These are phyloP conservation scores for Annulohypoxylon nitens DNA, from an alignment of 495 filamentous ascomycete genomes.

Conservation along the genomic window DNA sequence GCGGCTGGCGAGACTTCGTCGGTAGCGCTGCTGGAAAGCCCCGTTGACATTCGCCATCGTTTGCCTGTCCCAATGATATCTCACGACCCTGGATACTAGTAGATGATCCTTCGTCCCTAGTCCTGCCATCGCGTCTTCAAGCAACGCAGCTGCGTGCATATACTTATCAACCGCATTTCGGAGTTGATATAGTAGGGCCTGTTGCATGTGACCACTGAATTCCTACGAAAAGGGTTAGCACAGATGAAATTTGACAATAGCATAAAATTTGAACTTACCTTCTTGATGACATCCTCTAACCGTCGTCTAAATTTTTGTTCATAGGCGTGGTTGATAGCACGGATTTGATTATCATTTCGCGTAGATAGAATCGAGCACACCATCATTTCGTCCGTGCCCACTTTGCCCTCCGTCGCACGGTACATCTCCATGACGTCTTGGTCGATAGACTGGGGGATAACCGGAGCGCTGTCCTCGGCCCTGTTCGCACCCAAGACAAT, in stretches of 20 bases:
- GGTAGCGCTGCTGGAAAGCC: constrained; percentile 76
- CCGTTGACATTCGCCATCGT: constrained; percentile 79
- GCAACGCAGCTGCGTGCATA: constrained; percentile 79
- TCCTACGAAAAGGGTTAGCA: constrained; percentile 59
- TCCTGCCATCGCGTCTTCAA: constrained; percentile 90
- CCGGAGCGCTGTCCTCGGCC: constrained; percentile 79
- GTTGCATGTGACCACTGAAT: constrained; percentile 93
- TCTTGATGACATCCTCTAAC: constrained; percentile 78
- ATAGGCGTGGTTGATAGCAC: constrained; percentile 82
- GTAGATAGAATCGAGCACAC: constrained; percentile 81
- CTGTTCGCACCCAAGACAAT: constrained; percentile 78
- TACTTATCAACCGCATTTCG: constrained; percentile 81
- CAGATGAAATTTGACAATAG: not conserved
- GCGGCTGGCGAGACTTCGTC: constrained; percentile 69
- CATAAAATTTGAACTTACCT: constrained; percentile 53
- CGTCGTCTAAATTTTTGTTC: constrained; percentile 71
- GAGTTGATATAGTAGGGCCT: constrained; percentile 83
- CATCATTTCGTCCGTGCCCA: constrained; percentile 79
- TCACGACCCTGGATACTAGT: constrained; percentile 78
- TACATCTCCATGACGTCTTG: constrained; percentile 79
- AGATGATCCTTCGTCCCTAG: constrained; percentile 87
- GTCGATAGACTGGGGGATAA: constrained; percentile 77
- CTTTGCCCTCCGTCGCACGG: constrained; percentile 74
- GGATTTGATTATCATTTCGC: constrained; percentile 81
- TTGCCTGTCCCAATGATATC: constrained; percentile 81